Base-by-base conservation (phyloP, 1,139 yeast species). In the Hanseniaspora gamundiae region DNA sequence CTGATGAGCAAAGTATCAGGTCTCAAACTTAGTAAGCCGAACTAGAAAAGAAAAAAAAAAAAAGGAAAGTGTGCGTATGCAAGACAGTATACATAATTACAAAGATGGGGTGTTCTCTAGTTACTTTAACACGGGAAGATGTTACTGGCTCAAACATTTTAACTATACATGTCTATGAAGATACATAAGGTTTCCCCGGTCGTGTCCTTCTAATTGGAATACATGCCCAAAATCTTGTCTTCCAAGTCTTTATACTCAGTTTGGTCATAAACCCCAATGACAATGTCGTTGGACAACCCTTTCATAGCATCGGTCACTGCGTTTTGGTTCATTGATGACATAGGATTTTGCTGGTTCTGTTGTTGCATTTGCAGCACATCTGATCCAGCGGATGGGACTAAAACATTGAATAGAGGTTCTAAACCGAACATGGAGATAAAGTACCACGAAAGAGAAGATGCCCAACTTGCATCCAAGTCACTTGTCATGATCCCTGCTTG, bases 371-470 rank as follows among this genome's bases (percentile, higher is more conserved):
- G 36, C 21, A 30, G n/a, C n/a, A 17, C 22, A 14, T 33, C 22
- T 13, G 19, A 8, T 3, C 24, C 22, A 9, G 36, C 36, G n/a
- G 20, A n/a, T 17, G 36, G 36, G 19, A 33, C 21, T 17, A 44
- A 41, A 13, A 88, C 70, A 24, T 85, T 74, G 60, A 81, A 84
- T 2, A 91, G 78, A 0, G 95, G 85, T 51, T 78, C 76, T 49
- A 91, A 71, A 31, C 98, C 98, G 47, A 88, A 65, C 52, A 87
- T 74, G 48, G 87, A 85, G 45, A 91, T 84, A 61, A 91, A 86
- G 61, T 91, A 91, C 98, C 97, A 91, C n/a, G 96, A 87, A 27
- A 93, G 80, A 2, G 95, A 80, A 35, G 94, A 81, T n/a, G 91
- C 98, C 76, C 94, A 91, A 35, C 95, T 69, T 5, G 80, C 95